Evolutionary conservation across 257 asterid species (phyloP).

Genomic region (Mentha longifolia): DNA sequence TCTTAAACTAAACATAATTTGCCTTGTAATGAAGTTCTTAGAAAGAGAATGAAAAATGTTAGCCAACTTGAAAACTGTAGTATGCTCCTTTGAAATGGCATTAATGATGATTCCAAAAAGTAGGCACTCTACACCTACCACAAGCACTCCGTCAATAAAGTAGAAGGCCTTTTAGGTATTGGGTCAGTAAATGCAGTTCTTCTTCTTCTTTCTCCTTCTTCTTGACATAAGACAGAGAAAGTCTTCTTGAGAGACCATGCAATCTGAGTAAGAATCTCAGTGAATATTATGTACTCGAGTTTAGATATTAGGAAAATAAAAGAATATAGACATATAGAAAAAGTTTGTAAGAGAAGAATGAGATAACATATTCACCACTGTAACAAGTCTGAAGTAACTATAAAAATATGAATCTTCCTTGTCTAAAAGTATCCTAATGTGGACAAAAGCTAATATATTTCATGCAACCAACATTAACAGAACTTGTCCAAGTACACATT

Average conservation of each 20-base stretch:
- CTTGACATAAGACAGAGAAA: conserved; percentile 21
- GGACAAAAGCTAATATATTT: conserved; percentile 30
- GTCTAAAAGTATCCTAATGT: conserved; percentile 25
- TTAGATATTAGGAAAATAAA: too few relatives aligned
- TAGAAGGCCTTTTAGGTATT: conserved; percentile 43
- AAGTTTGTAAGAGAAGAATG: background rate
- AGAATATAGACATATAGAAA: too few relatives aligned
- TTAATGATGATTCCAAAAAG: conserved; percentile 44
- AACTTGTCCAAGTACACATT: conserved; percentile 24
- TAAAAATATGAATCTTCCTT: background rate
- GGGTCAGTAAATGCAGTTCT: conserved; percentile 42
- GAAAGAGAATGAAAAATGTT: background rate
- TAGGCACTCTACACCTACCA: conserved; percentile 46
- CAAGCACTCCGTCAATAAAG: conserved; percentile 47
- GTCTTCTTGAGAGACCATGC: conserved; percentile 22
- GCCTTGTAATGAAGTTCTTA: background rate
- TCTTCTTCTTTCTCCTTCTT: background rate
- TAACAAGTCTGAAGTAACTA: background rate
- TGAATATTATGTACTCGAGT: background rate
- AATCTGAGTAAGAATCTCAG: background rate
- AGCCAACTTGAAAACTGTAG: conserved; percentile 13
- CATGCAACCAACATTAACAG: conserved; percentile 29
- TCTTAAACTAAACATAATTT: too few relatives aligned
- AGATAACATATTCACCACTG: background rate
- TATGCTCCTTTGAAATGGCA: conserved; percentile 39